Evolutionary conservation across 768 basidiomycete genomes (phyloP).

Genomic region (Mycena chlorophos): DNA sequence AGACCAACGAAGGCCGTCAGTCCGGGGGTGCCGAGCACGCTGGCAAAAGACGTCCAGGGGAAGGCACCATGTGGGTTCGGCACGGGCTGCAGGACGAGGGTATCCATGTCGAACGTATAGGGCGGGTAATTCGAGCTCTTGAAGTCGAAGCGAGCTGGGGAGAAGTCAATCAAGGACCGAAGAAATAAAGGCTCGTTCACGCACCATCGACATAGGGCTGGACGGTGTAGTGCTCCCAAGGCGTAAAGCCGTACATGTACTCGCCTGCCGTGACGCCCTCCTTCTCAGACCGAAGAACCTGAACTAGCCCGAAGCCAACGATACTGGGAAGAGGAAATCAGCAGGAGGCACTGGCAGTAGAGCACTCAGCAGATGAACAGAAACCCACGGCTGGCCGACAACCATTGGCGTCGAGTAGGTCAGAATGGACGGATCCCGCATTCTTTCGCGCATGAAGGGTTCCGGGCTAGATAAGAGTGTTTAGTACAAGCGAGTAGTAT

Average conservation of each 20-base stretch:
- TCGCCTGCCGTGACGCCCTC: constrained; percentile 28
- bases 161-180: not conserved
- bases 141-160: constrained; percentile 19
- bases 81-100: constrained; percentile 23
- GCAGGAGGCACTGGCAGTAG: not conserved
- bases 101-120: constrained; percentile 26
- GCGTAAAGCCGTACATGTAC: constrained; percentile 29
- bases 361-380: no score
- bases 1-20: constrained; percentile 31
- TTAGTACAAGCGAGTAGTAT: not conserved
- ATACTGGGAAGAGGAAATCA: no score
- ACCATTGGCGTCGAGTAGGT: constrained; percentile 22
- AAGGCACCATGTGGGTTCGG: constrained; percentile 26
- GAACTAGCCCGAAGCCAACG: constrained; percentile 29
- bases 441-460: constrained; percentile 28
- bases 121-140: constrained; percentile 17
- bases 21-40: constrained; percentile 27
- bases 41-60: constrained; percentile 22
- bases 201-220: constrained; percentile 24
- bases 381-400: constrained; percentile 23
- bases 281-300: constrained; percentile 37
- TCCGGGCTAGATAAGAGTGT: constrained; percentile 20
- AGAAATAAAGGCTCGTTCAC: not conserved
- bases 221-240: constrained; percentile 26
- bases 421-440: constrained; percentile 28